These are phyloP conservation scores for Drechslerella coelobrocha DNA, from an alignment of 2,329 filamentous ascomycete genomes.

Conservation along the genomic window DNA sequence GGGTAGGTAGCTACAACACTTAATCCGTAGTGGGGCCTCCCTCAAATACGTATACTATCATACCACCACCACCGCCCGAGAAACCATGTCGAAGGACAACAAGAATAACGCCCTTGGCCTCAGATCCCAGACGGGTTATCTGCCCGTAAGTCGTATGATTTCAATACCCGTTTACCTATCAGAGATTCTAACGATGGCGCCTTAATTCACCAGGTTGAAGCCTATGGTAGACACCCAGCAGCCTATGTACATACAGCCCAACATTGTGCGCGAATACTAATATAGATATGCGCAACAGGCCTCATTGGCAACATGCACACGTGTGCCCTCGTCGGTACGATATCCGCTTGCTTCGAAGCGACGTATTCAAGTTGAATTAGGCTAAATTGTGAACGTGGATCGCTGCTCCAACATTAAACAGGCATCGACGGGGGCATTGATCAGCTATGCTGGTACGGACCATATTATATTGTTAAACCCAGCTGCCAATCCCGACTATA, in stretches of 20 bases:
- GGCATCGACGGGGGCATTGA: slow-evolving; percentile 74
- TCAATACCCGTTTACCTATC: background rate
- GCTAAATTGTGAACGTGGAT: too few species aligned
- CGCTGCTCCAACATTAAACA: slow-evolving; percentile 9
- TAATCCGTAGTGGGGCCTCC: slow-evolving; percentile 6
- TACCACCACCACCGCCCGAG: background rate
- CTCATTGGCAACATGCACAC: slow-evolving; percentile 83
- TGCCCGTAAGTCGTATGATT: slow-evolving; percentile 38
- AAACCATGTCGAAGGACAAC: slow-evolving; percentile 37
- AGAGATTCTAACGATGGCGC: background rate
- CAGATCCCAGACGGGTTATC: slow-evolving; percentile 45
- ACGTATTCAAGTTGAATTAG: background rate
- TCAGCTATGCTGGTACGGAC: slow-evolving; percentile 74
- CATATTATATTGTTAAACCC: too few species aligned
- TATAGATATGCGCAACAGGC: slow-evolving; percentile 59
- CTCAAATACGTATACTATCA: background rate
- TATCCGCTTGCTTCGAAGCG: background rate
- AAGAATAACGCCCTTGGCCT: slow-evolving; percentile 39
- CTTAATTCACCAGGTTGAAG: slow-evolving; percentile 39
- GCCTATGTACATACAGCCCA: background rate
- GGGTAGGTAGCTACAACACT: slow-evolving; percentile 15
- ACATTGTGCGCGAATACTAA: slow-evolving; percentile 13
- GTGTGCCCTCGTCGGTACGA: slow-evolving; percentile 70
- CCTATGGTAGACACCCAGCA: slow-evolving; percentile 42
- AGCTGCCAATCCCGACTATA: too few species aligned